Conservation (phyloP, 2,329 filamentous ascomycete genomes). For the Penicillium sp. region DNA sequence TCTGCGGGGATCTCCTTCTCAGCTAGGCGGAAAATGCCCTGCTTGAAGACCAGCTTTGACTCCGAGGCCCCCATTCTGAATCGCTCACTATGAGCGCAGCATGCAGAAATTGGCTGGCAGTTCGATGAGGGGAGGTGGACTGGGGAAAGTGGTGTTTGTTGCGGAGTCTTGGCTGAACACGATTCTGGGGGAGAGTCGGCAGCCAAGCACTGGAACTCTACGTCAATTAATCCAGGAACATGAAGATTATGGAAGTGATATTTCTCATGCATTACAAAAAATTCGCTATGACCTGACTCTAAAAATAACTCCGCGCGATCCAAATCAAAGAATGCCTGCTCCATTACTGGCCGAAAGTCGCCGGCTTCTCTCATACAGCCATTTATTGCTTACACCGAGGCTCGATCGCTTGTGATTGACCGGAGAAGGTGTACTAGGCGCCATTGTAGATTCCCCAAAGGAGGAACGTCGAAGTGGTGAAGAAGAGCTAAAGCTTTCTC, state of each 20-base stretch:
- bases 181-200: neutral
- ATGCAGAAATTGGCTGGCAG: constrained; percentile 17
- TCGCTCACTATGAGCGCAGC: constrained; percentile 24
- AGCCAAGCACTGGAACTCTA: constrained; percentile 5
- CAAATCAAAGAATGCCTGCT: constrained; percentile 29
- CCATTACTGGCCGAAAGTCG: constrained; percentile 37
- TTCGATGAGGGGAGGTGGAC: neutral
- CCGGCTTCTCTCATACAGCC: constrained; percentile 78
- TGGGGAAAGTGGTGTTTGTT: constrained; percentile 4
- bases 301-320: constrained; percentile 13
- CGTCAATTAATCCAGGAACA: neutral
- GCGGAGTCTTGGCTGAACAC: constrained; percentile 5
- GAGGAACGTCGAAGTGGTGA: constrained; percentile 37
- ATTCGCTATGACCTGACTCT: constrained; percentile 17
- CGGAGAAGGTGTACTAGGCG: constrained; percentile 64
- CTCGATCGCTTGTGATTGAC: constrained; percentile 60
- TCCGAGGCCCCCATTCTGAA: constrained; percentile 86
- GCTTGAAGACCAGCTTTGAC: constrained; percentile 97
- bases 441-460: constrained; percentile 45
- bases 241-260: neutral
- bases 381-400: constrained; percentile 81
- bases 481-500: constrained; percentile 45
- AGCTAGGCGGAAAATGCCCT: constrained; percentile 94
- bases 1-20: constrained; percentile 80
- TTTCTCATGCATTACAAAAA: constrained; percentile 11